These are phyloP conservation scores for Malbranchea zuffiana DNA, from an alignment of 2,329 filamentous ascomycete species.

Conservation along the genomic window DNA sequence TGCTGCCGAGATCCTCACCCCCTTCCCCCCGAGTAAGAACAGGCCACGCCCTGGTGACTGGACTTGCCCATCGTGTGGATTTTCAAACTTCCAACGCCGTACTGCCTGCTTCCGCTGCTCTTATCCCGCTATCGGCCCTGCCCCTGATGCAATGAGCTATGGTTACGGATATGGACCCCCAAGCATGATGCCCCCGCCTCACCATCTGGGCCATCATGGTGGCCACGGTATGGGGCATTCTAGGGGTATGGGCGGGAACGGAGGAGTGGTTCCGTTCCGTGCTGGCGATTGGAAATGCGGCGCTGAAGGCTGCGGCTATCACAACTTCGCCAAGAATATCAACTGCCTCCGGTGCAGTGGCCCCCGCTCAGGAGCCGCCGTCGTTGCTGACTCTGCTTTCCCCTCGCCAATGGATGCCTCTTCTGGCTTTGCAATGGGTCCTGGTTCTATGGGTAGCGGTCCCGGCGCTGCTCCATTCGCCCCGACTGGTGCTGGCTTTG, in stretches of 20 bases:
- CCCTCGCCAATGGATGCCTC: slow-evolving; percentile 80
- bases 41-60: slow-evolving; percentile 92
- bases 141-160: slow-evolving; percentile 63
- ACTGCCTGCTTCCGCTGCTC: slow-evolving; percentile 98
- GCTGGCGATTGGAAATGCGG: slow-evolving; percentile 99
- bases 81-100: slow-evolving; percentile 97
- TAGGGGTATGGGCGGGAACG: slow-evolving; percentile 55
- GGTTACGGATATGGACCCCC: slow-evolving; percentile 52
- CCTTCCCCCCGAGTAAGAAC: slow-evolving; percentile 98
- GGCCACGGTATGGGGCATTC: slow-evolving; percentile 46
- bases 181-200: slow-evolving; percentile 66
- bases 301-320: slow-evolving; percentile 91
- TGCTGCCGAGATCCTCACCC: slow-evolving; percentile 88
- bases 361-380: slow-evolving; percentile 81
- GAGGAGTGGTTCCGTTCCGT: slow-evolving; percentile 87
- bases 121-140: slow-evolving; percentile 84
- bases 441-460: slow-evolving; percentile 74
- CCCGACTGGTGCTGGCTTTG: slow-evolving; percentile 57
- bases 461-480: slow-evolving; percentile 64
- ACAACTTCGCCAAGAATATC: slow-evolving; percentile 99
- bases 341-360: slow-evolving; percentile 94
- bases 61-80: slow-evolving; percentile 97
- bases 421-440: slow-evolving; percentile 73
- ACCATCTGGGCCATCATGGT: slow-evolving; percentile 57
- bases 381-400: slow-evolving; percentile 88